Evolutionary conservation across 2,329 filamentous ascomycete species (phyloP).

Genomic region (Penicillium occitanis): DNA sequence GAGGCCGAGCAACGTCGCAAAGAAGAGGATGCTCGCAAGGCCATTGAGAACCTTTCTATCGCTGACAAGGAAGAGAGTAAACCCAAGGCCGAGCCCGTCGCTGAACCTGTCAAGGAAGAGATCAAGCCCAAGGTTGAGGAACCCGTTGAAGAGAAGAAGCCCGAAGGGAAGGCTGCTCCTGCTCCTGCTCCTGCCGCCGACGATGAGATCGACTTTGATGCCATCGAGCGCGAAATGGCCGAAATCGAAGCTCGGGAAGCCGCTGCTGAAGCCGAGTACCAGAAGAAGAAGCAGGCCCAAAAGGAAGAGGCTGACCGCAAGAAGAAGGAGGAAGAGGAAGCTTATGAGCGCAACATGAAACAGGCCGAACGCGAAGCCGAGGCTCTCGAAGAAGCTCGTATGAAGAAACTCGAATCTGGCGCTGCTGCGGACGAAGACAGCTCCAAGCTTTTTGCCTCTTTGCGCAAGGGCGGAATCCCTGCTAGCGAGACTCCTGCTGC

Average conservation of each 20-base stretch:
- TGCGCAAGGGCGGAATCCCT: slow-evolving; percentile 41
- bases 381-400: slow-evolving; percentile 46
- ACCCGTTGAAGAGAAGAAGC: slow-evolving; percentile 25
- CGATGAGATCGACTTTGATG: slow-evolving; percentile 48
- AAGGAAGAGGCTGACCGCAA: slow-evolving; percentile 55
- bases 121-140: slow-evolving; percentile 27
- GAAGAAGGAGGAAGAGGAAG: slow-evolving; percentile 47
- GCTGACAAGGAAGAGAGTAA: slow-evolving; percentile 36
- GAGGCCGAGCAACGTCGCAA: slow-evolving; percentile 52
- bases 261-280: slow-evolving; percentile 47
- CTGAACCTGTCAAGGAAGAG: slow-evolving; percentile 22
- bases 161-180: slow-evolving; percentile 30
- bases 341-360: slow-evolving; percentile 51
- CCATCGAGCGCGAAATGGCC: slow-evolving; percentile 49
- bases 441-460: slow-evolving; percentile 42
- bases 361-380: slow-evolving; percentile 50
- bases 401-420: slow-evolving; percentile 42
- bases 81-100: slow-evolving; percentile 14
- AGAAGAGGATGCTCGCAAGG: slow-evolving; percentile 49
- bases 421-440: slow-evolving; percentile 37
- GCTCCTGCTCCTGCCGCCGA: slow-evolving; percentile 28
- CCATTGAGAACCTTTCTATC: slow-evolving; percentile 33
- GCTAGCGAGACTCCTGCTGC: slow-evolving; percentile 36
- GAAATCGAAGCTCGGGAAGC: slow-evolving; percentile 49
- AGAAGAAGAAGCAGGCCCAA: slow-evolving; percentile 77